Evolutionary conservation across 371 early-diverging fungal species (phyloP), one percentile per base, ranked within the genome.

Genomic region (Rhizopus delemar): DNA sequence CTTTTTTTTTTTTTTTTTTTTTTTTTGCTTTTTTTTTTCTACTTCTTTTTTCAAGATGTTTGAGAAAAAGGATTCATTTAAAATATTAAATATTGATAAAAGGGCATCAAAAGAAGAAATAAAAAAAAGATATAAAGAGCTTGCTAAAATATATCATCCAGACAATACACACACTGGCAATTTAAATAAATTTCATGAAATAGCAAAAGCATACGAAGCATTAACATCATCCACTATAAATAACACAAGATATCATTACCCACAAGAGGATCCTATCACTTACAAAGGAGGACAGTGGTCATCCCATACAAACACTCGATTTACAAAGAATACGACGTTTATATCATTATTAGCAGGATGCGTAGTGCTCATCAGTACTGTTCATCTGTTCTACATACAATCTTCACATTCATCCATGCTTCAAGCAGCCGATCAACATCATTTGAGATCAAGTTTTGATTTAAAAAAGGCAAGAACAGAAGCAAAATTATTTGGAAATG

Each of bases 71-170:
- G 54, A 69, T 36, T 75, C 77, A 5, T 80, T 63, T 57, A 69
- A 74, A 41, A 61, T 75, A 15, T 49, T 80, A 3, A 56, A 62
- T 12, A 39, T 80, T 7, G 62, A 57, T 2, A 51, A 43, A 15
- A 59, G 49, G 36, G 71, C 73, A 5, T 45, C 68, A 2, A 56
- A 51, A n/a, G 54, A 63, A n/a, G 70, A 66, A 22, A 66, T 80
- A 48, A 74, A 75, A 43, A 56, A 68, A 29, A 65, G 61, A 13
- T 80, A 80, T 39, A 71, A 73, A 41, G 67, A 74, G 46, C 53
- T 80, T 5, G 77, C 73, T 3, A 80, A 80, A 51, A 31, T 56
- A n/a, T 53, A 73, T 12, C 77, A 80, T 36, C 80, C 77, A 3
- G 80, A 80, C 53, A 59, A 51, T 28, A 61, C 46, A 39, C 41